Percentiles rank a stretch among this genome's conserved stretches.
Conservation (phyloP, 306 rosid genomes). For the Vicia villosa region DNA sequence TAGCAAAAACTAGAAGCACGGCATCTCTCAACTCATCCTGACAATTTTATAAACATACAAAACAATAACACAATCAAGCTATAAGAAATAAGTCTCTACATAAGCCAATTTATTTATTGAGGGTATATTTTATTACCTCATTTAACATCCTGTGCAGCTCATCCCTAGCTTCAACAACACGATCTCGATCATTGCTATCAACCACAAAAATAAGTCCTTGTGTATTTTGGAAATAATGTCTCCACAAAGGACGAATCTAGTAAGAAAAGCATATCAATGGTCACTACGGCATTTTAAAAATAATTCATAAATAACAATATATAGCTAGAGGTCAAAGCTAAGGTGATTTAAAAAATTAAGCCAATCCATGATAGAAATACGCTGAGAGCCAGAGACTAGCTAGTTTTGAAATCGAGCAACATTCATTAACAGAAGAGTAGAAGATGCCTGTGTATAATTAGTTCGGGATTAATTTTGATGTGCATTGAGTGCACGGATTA, state of each 20-base stretch:
- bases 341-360: conserved; percentile 4
- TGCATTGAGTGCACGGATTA: not conserved
- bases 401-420: conserved; percentile 15
- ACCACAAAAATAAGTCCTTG: conserved; percentile 87
- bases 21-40: conserved; percentile 93
- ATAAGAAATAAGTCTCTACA: conserved; percentile 19
- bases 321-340: not conserved
- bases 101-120: conserved; percentile 3
- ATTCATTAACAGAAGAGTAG: not conserved
- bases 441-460: conserved; percentile 2
- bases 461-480: not conserved
- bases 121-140: conserved; percentile 52
- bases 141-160: conserved; percentile 88
- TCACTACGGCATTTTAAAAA: not conserved
- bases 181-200: conserved; percentile 84
- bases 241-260: conserved; percentile 89
- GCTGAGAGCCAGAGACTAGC: conserved; percentile 1
- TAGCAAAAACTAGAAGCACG: conserved; percentile 83
- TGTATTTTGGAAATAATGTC: conserved; percentile 88
- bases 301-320: not conserved
- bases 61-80: conserved; percentile 1
- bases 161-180: conserved; percentile 87
- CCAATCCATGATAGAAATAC: not conserved
- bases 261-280: conserved; percentile 10
- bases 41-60: conserved; percentile 15